A percentile compares a stretch with the other conserved stretches of the same genome.
Conservation (phyloP, 441 rosid species). For the Cnidoscolus chayamansa region DNA sequence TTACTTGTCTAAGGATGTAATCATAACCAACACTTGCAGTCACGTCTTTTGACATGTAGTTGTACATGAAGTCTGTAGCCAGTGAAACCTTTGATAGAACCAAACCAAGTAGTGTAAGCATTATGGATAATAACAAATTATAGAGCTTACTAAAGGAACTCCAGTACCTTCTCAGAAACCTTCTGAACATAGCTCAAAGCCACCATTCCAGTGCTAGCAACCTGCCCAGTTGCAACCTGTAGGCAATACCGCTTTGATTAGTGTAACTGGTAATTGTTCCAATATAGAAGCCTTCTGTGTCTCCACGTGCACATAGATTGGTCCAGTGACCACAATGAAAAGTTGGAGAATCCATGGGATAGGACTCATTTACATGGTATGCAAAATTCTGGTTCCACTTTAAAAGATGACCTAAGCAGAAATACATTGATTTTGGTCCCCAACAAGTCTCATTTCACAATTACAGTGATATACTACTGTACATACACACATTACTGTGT, state of each 20-base stretch:
- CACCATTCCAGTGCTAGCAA: conserved; percentile 88
- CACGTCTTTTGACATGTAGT: conserved; percentile 76
- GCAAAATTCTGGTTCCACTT: background rate
- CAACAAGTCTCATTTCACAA: background rate
- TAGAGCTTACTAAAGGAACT: conserved; percentile 1
- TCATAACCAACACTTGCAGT: conserved; percentile 91
- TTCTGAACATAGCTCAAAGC: conserved; percentile 93
- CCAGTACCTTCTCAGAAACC: conserved; percentile 82
- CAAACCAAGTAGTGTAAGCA: conserved; percentile 21
- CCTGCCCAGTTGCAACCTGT: conserved; percentile 87
- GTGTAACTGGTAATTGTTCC: background rate
- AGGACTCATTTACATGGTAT: background rate
- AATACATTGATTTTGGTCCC: background rate
- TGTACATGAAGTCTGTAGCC: conserved; percentile 84
- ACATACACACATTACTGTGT: background rate
- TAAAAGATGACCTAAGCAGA: background rate
- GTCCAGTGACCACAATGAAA: background rate
- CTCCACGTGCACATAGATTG: background rate
- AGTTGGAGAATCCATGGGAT: background rate
- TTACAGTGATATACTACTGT: background rate
- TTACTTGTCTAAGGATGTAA: conserved; percentile 94
- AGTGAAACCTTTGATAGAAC: conserved; percentile 66
- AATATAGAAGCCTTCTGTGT: background rate
- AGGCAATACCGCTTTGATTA: background rate
- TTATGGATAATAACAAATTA: background rate